Evolutionary conservation across 805 yeast species (phyloP).

Genomic region (Kazachstania africana): DNA sequence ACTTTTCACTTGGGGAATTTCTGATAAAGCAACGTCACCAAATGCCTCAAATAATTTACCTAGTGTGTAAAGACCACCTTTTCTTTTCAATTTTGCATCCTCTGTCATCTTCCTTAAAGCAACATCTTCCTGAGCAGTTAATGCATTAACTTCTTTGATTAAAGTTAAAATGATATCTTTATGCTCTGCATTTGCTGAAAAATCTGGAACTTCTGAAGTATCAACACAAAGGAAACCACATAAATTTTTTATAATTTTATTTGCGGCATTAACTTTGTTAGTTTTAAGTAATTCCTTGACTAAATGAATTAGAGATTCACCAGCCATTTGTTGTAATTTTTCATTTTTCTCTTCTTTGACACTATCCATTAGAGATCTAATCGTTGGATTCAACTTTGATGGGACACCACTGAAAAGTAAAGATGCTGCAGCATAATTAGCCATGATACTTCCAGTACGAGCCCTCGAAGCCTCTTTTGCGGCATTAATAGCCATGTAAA

Average conservation of each 20-base stretch:
- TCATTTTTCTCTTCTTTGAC: constrained; percentile 62
- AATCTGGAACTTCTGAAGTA: constrained; percentile 92
- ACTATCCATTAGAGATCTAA: constrained; percentile 86
- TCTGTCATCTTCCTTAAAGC: constrained; percentile 51
- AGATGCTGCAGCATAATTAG: constrained; percentile 71
- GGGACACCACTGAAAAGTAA: constrained; percentile 57
- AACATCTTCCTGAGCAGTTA: constrained; percentile 50
- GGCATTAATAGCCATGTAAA: constrained; percentile 53
- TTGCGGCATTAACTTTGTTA: constrained; percentile 65
- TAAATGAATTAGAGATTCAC: constrained; percentile 53
- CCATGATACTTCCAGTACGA: constrained; percentile 49
- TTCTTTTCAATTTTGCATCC: constrained; percentile 68
- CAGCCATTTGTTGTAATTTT: constrained; percentile 59
- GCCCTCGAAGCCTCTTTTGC: constrained; percentile 42
- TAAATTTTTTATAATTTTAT: constrained; percentile 78
- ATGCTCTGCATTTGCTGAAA: constrained; percentile 46
- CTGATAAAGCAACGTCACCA: constrained; percentile 41
- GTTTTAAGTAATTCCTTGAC: constrained; percentile 44
- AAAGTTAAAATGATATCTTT: constrained; percentile 56
- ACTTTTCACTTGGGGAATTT: constrained; percentile 54
- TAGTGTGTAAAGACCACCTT: constrained; percentile 70
- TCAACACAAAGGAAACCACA: constrained; percentile 93
- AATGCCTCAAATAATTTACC: constrained; percentile 45
- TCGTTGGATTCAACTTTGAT: constrained; percentile 75
- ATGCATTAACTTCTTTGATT: constrained; percentile 60